Evolutionary conservation across 2,329 filamentous ascomycete species (phyloP).

Genomic region (Elsinoe ampelina): DNA sequence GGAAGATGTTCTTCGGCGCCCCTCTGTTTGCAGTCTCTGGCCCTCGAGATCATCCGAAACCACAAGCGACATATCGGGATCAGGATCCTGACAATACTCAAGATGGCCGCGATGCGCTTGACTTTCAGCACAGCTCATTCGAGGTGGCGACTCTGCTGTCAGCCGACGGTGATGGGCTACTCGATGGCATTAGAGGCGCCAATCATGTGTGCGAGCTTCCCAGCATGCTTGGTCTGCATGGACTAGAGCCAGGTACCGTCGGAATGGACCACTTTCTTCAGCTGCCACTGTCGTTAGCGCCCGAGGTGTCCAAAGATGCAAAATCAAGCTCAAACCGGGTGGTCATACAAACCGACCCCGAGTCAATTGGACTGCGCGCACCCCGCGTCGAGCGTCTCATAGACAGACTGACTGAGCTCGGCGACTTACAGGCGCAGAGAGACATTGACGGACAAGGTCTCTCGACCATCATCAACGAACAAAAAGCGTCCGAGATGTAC

Average conservation of each 20-base stretch:
- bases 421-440: conserved; percentile 14
- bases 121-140: conserved; percentile 6
- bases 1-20: conserved; percentile 23
- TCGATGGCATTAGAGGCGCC: neutral
- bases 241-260: conserved; percentile 37
- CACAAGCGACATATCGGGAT: conserved; percentile 15
- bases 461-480: conserved; percentile 14
- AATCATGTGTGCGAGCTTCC: conserved; percentile 32
- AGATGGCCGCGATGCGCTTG: conserved; percentile 6
- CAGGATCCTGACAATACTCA: conserved; percentile 13
- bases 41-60: conserved; percentile 12
- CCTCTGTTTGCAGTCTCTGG: conserved; percentile 21
- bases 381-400: conserved; percentile 19
- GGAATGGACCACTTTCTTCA: conserved; percentile 41
- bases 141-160: conserved; percentile 5
- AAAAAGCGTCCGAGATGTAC: conserved; percentile 21
- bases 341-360: conserved; percentile 19
- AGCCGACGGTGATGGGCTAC: neutral
- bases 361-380: conserved; percentile 20
- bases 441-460: neutral
- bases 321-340: conserved; percentile 16
- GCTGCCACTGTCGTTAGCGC: conserved; percentile 24
- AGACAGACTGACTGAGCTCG: conserved; percentile 20
- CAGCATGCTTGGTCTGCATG: conserved; percentile 39
- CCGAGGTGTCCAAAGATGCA: neutral